Evolutionary conservation across 768 basidiomycete genomes (phyloP).

Genomic region (Phaffia tasmanica): DNA sequence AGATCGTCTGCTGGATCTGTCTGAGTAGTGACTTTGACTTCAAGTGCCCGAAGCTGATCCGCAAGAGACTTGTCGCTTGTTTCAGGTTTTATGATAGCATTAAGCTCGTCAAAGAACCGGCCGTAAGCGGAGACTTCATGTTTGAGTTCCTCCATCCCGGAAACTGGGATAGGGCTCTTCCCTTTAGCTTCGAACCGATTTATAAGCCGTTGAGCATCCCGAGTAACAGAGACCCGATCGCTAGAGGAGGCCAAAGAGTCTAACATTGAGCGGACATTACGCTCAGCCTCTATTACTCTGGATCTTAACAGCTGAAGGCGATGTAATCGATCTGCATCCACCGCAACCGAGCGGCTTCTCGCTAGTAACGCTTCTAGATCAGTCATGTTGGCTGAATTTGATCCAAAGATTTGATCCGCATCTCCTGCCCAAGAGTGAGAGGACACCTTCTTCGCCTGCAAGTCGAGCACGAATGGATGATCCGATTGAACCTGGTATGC

Average conservation of each 20-base stretch:
- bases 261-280: constrained; percentile 62
- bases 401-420: constrained; percentile 51
- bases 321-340: too few species aligned
- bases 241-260: constrained; percentile 41
- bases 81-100: constrained; percentile 44
- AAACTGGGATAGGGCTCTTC: too few species aligned
- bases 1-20: constrained; percentile 3
- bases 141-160: too few species aligned
- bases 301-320: background rate
- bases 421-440: constrained; percentile 69
- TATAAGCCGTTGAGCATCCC: too few species aligned
- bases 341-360: too few species aligned
- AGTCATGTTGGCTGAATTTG: background rate
- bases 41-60: constrained; percentile 10
- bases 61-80: constrained; percentile 38
- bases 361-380: background rate
- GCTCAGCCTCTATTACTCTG: constrained; percentile 49
- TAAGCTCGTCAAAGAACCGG: constrained; percentile 45
- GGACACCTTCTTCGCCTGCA: constrained; percentile 53
- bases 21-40: background rate
- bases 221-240: too few species aligned
- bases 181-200: too few species aligned
- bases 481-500: constrained; percentile 55
- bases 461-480: constrained; percentile 53
- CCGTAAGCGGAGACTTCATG: too few species aligned